Evolutionary conservation across 805 yeast genomes (phyloP).

Genomic region (Maudiozyma bulderi): DNA sequence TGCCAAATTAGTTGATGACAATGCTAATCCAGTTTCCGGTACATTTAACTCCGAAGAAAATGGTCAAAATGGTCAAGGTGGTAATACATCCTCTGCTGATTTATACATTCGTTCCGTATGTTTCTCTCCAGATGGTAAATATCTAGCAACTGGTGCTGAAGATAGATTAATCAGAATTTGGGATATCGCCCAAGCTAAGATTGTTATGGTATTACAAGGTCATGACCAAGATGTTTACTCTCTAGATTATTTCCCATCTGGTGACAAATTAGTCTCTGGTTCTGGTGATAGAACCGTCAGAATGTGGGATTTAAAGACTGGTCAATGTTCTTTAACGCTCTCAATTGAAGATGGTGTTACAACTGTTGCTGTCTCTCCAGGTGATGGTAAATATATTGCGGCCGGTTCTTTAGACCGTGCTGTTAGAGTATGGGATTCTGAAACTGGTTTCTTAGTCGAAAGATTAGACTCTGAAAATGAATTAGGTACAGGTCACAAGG

Average conservation of each 20-base stretch:
- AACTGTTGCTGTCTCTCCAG: constrained; percentile 94
- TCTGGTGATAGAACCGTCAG: constrained; percentile 94
- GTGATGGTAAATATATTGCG: constrained; percentile 87
- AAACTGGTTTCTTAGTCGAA: constrained; percentile 86
- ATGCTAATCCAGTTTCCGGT: constrained; percentile 3
- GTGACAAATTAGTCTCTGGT: constrained; percentile 86
- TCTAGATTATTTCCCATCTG: constrained; percentile 88
- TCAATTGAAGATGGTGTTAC: constrained; percentile 98
- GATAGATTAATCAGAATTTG: constrained; percentile 88
- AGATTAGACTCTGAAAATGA: constrained; percentile 83
- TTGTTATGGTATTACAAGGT: constrained; percentile 79
- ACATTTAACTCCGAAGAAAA: background rate
- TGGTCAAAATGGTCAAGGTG: background rate
- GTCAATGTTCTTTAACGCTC: constrained; percentile 79
- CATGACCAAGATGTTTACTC: constrained; percentile 98
- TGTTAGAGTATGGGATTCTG: constrained; percentile 94
- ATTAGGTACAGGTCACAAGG: constrained; percentile 88
- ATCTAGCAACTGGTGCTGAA: constrained; percentile 89
- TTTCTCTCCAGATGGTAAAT: constrained; percentile 91
- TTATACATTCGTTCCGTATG: constrained; percentile 91
- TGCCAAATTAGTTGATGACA: constrained; percentile 78
- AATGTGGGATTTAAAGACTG: constrained; percentile 86
- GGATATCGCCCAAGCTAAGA: constrained; percentile 81
- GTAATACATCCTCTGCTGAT: constrained; percentile 49
- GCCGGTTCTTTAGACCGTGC: constrained; percentile 97